Conservation (phyloP, 2,329 filamentous ascomycete species). For the Colletotrichum cereale region DNA sequence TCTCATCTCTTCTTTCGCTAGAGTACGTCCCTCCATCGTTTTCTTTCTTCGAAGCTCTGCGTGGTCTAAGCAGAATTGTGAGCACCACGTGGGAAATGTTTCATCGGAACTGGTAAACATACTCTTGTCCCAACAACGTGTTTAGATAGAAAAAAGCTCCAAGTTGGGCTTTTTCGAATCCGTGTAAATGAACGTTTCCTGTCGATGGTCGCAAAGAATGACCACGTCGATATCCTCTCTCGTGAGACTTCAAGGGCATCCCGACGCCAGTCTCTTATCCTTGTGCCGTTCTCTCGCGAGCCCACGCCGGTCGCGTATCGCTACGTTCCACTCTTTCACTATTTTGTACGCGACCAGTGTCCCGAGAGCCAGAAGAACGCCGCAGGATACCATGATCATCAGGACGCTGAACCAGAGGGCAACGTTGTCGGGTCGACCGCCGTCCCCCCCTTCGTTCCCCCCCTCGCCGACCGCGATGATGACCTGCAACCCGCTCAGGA, state of each 20-base stretch:
- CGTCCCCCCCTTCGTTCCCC: neutral
- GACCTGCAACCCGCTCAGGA: slow-evolving; percentile 45
- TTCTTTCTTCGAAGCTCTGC: no score
- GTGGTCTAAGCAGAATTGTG: no score
- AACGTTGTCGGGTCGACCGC: neutral
- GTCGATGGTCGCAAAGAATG: neutral
- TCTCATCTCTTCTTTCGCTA: no score
- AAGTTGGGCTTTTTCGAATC: neutral
- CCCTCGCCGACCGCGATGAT: slow-evolving; percentile 35
- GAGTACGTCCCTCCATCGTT: no score
- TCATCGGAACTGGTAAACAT: neutral
- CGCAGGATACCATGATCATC: slow-evolving; percentile 29
- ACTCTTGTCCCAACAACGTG: neutral
- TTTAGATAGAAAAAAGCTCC: neutral
- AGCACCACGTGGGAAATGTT: neutral
- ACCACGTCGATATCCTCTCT: neutral
- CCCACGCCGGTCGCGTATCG: slow-evolving; percentile 39
- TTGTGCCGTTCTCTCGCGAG: slow-evolving; percentile 16
- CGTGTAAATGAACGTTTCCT: neutral
- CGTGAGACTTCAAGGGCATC: neutral
- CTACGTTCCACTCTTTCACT: slow-evolving; percentile 41
- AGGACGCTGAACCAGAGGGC: slow-evolving; percentile 39
- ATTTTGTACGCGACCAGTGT: slow-evolving; percentile 39
- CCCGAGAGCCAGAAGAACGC: slow-evolving; percentile 16
- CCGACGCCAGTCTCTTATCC: neutral